phyloP scores from a whole-genome alignment of 2,329 filamentous ascomycete genomes.

The Aschersonia sp. region DNA sequence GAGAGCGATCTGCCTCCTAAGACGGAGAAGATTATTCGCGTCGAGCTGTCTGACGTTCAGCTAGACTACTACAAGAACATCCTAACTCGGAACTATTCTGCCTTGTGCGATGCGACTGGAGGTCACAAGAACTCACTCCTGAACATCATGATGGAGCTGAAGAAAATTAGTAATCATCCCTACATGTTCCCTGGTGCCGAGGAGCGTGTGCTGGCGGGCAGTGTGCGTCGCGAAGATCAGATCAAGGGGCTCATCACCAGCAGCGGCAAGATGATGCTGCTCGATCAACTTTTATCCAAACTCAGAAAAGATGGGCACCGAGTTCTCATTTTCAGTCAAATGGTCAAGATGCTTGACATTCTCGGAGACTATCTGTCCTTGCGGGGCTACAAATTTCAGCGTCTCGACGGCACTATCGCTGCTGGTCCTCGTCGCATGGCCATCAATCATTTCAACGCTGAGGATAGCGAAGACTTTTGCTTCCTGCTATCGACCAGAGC shows the following conservation, averaged over 20 bases:
- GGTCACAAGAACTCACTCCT: conserved; percentile 90
- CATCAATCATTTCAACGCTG: conserved; percentile 98
- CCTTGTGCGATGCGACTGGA: conserved; percentile 75
- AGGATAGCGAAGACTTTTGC: conserved; percentile 88
- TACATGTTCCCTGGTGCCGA: conserved; percentile 96
- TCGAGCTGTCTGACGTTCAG: conserved; percentile 91
- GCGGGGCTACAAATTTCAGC: conserved; percentile 88
- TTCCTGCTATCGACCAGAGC: conserved; percentile 91
- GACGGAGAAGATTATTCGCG: conserved; percentile 96
- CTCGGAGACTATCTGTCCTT: conserved; percentile 86
- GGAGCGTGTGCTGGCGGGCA: conserved; percentile 71
- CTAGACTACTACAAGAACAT: conserved; percentile 99
- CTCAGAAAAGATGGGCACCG: conserved; percentile 87
- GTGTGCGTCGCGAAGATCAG: conserved; percentile 71
- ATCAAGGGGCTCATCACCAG: conserved; percentile 88
- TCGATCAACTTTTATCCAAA: conserved; percentile 90
- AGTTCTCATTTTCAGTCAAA: conserved; percentile 96
- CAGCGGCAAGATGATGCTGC: conserved; percentile 98
- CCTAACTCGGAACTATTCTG: conserved; percentile 87
- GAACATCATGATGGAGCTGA: conserved; percentile 99
- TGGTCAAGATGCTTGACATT: conserved; percentile 98
- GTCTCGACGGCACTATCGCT: conserved; percentile 87
- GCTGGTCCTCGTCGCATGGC: conserved; percentile 78
- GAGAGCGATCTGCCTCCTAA: conserved; percentile 94
- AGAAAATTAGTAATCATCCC: conserved; percentile 97